Evolutionary conservation across 2,329 filamentous ascomycete genomes (phyloP), one percentile per base, ranked within the genome.

Genomic region (Tolypocladium capitatum): DNA sequence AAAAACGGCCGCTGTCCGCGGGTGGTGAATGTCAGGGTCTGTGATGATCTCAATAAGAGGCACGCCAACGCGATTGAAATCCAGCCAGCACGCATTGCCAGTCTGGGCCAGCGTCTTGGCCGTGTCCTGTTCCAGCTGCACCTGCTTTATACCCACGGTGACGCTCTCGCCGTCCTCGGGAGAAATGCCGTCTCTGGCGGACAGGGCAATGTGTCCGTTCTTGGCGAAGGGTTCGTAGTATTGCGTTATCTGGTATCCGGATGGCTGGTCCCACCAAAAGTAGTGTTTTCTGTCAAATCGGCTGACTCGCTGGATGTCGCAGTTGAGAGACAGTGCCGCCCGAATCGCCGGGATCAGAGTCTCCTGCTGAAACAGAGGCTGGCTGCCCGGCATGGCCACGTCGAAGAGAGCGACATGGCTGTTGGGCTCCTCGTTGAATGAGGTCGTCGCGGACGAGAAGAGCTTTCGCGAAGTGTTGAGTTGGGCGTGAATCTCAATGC

Each of bases 61-160:
- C 46, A 90, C 78, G 3, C 90, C 92, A 4, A 92, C 89, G 28
- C 92, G 84, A 62, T 97, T 97, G 67, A 96, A 90, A 63, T 98
- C 92, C 27, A 98, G 75, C 61, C 94, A 82, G 54, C 90, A 81
- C 5, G 78, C 77, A 13, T 78, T 81, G 13, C 78, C 80, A 1
- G 84, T 79, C 56, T 91, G 83, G 28, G 86, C 82, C 35, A 90
- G 76, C 1, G 91, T 96, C 67, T 97, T 97, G 55, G 90, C 92
- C 1, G 92, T 97, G 63, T 98, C 92, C 67, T 98, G 92, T 68
- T 98, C 92, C 71, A 98, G 83, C 66, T 98, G 92, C 9, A 98
- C 77, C 65, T 97, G 92, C 64, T 92, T 86, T 60, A 98, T 94
- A 30, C 85, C 83, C 45, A 98, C 75, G 0, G 70, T 73, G 20